Evolutionary conservation across 1,139 yeast species (phyloP).

Genomic region (Torulaspora globosa): DNA sequence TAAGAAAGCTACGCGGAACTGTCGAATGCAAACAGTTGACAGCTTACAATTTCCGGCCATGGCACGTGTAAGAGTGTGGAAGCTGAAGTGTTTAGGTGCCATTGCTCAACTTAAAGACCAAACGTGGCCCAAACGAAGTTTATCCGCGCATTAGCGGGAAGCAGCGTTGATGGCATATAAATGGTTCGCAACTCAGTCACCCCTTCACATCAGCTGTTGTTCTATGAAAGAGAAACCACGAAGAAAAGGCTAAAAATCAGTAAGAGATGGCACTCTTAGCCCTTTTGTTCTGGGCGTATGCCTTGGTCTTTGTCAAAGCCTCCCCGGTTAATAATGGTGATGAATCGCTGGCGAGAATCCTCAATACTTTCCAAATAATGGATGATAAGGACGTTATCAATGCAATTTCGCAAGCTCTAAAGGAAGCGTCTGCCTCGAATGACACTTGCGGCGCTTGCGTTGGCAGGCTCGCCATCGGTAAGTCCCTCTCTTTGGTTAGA

Average conservation of each 20-base stretch:
- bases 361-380: slow-evolving; percentile 4
- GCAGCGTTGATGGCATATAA: no score
- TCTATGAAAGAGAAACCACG: neutral
- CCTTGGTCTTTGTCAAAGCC: slow-evolving; percentile 3
- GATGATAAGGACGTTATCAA: slow-evolving; percentile 8
- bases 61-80: no score
- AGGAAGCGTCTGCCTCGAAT: slow-evolving; percentile 17
- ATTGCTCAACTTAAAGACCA: no score
- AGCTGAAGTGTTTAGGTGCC: no score
- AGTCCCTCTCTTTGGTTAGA: slow-evolving; percentile 40
- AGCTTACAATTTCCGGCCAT: no score
- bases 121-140: no score
- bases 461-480: slow-evolving; percentile 43
- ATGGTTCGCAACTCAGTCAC: no score
- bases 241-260: neutral
- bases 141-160: no score
- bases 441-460: slow-evolving; percentile 42
- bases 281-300: slow-evolving; percentile 2
- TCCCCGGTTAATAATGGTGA: slow-evolving; percentile 12
- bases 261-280: neutral
- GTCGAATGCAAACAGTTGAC: no score
- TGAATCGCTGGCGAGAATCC: slow-evolving; percentile 9
- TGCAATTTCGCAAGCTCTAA: slow-evolving; percentile 12
- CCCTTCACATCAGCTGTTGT: neutral
- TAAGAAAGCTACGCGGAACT: no score